Conservation (phyloP, 2,329 filamentous ascomycete species). For the Neobulgaria alba region DNA sequence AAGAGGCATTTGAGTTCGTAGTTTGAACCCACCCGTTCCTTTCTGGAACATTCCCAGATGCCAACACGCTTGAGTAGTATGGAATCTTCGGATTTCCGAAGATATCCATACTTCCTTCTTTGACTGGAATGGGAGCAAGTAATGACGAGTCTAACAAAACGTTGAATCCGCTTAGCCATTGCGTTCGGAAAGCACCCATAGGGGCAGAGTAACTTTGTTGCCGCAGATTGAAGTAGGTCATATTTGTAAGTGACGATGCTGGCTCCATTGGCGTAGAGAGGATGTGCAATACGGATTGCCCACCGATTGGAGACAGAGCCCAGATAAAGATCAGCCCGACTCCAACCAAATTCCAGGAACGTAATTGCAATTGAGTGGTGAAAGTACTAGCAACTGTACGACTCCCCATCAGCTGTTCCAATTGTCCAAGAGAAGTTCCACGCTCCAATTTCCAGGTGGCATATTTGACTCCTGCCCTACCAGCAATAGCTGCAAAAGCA, state of each 20-base stretch:
- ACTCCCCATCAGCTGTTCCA: slow-evolving; percentile 28
- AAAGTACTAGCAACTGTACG: slow-evolving; percentile 25
- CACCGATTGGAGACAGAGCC: slow-evolving; percentile 27
- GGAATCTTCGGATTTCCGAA: slow-evolving; percentile 28
- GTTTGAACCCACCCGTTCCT: slow-evolving; percentile 14
- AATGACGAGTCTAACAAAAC: slow-evolving; percentile 18
- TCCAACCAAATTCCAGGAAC: slow-evolving; percentile 22
- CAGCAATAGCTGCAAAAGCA: slow-evolving; percentile 25
- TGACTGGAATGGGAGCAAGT: slow-evolving; percentile 15
- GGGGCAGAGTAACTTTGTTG: slow-evolving; percentile 17
- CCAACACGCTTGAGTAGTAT: too few species aligned
- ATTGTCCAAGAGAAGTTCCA: slow-evolving; percentile 19
- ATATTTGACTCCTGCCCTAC: slow-evolving; percentile 22
- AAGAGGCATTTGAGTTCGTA: slow-evolving; percentile 5
- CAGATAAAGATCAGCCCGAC: slow-evolving; percentile 24
- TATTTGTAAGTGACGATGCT: slow-evolving; percentile 6
- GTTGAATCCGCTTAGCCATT: slow-evolving; percentile 15
- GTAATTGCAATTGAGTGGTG: slow-evolving; percentile 22
- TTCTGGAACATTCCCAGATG: slow-evolving; percentile 7
- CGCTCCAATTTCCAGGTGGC: slow-evolving; percentile 25
- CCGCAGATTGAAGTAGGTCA: slow-evolving; percentile 17
- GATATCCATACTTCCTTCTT: slow-evolving; percentile 18
- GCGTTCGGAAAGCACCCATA: slow-evolving; percentile 6
- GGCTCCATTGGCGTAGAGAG: slow-evolving; percentile 10
- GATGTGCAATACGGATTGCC: slow-evolving; percentile 25